Base-by-base conservation (phyloP, 805 yeast species). In the Pichia membranifaciens region DNA sequence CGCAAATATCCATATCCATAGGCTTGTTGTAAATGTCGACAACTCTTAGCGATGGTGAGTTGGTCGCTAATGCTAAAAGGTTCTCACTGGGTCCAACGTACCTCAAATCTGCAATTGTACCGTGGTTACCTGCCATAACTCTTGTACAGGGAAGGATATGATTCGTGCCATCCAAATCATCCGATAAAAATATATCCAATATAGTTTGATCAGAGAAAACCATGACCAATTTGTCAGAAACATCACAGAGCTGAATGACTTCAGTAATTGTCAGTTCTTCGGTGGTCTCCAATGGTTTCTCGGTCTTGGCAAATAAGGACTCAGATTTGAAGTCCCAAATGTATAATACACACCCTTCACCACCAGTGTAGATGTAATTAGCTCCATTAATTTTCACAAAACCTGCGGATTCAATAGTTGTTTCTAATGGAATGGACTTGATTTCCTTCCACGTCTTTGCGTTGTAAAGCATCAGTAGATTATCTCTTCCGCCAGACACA, bases 101-200 rank as follows among this genome's bases (percentile, higher is more conserved):
- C 54, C 80, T 78, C 69, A 89, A 75, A 61, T 91, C 98, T 2
- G 96, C 96, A 57, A 93, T 82, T 22, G 93, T 91, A 48, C 97
- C 98, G 66, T 91, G 96, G 64, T 89, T 89, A 55, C 97, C 97
- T 0, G 96, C 93, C 55, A 89, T 72, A 37, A 79, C 74, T 47
- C 81, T 71, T 7, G 64, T 57, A 2, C 76, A 60, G 17, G 74
- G 72, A n/a, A 84, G 61, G 8, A 58, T 37, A 23, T 54, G 55
- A 7, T 58, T 58, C 4, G 58, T 56, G 4, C 60, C 58, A 33
- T 62, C 59, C 15, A 67, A 53, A 3, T 57, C 64, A 12, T 50
- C 43, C 9, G 59, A 44, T 1, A 58, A 23, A 38, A 60, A 58
- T 5, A 62, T 39, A 36, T 69, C 62, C 5, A 63, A 55, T 15